These are phyloP conservation scores for Kwoniella botswanensis DNA, from an alignment of 768 basidiomycete species.

Conservation along the genomic window DNA sequence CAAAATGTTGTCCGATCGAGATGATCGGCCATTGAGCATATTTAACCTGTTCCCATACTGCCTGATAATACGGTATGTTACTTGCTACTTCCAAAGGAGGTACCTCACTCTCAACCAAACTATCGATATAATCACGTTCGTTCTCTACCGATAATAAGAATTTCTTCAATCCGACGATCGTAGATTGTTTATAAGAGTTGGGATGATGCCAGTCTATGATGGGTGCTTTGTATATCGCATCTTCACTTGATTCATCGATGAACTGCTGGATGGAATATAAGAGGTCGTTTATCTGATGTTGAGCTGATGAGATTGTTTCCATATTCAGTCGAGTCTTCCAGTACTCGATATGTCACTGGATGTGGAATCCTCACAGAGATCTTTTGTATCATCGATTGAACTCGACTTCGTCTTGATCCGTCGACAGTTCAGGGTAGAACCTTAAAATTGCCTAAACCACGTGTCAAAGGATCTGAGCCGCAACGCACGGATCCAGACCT, in stretches of 20 bases:
- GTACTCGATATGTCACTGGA: not conserved
- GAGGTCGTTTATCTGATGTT: conserved; percentile 15
- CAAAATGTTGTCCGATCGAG: conserved; percentile 60
- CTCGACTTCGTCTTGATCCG: conserved; percentile 1
- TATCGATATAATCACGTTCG: conserved; percentile 42
- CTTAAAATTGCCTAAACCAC: conserved; percentile 2
- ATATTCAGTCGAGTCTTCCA: not conserved
- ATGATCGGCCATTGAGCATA: conserved; percentile 67
- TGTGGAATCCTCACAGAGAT: not conserved
- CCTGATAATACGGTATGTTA: conserved; percentile 78
- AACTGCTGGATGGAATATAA: conserved; percentile 26
- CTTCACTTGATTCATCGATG: not conserved
- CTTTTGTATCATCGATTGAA: not conserved
- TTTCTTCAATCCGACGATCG: conserved; percentile 44
- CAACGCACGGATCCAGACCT: not conserved
- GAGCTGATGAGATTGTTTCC: not conserved
- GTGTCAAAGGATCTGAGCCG: not conserved
- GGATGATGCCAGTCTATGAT: conserved; percentile 52
- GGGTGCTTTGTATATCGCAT: conserved; percentile 42
- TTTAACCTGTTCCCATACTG: conserved; percentile 80
- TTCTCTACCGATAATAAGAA: conserved; percentile 34
- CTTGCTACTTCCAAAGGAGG: conserved; percentile 59
- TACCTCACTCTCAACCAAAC: conserved; percentile 23
- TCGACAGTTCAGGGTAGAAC: not conserved
- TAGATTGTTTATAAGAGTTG: conserved; percentile 42